Evolutionary conservation across 2,329 filamentous ascomycete genomes (phyloP), one percentile per base, ranked within the genome.

Genomic region (Diatrype stigma): DNA sequence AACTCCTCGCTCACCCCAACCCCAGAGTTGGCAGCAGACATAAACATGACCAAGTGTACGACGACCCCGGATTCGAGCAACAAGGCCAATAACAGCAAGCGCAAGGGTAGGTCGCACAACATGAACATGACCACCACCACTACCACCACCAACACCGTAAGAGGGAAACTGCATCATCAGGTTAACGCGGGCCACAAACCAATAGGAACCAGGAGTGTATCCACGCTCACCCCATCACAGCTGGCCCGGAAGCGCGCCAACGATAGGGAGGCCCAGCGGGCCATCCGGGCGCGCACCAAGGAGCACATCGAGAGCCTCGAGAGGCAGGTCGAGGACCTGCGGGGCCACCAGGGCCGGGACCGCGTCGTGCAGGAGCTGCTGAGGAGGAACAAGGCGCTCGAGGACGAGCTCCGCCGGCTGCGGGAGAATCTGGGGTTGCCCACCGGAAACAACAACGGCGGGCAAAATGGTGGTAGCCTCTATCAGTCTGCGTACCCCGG

Each of bases 241-340:
- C 81, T 96, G 52, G 89, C 87, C 28, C 88, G 91, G 69, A 96
- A 96, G 75, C 81, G 92, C 57, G 89, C 90, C 63, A 96, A 96
- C 73, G 91, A 96, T 68, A 83, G 91, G 55, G 90, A 96, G 70
- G 91, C 91, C 40, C 91, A 96, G 72, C 82, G 91, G 46, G 89
- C 89, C 40, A 96, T 96, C 56, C 80, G 91, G 46, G 89, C 91
- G 68, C 81, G 91, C 60, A 96, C 91, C 37, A 93, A 91, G 73
- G 83, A 87, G 63, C 88, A 90, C 67, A 96, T 96, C 62, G 89
- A 94, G 65, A 76, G 76, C 21, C 75, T 96, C 47, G 89, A 95
- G 72, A 77, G 77, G 56, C 83, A 87, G 60, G 86, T 96, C 54
- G 80, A 85, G 50, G 87, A 93, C 57, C 79, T 95, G 56, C 76